These are phyloP conservation scores for Verruconis gallopava DNA, from an alignment of 2,329 filamentous ascomycete genomes.

Conservation along the genomic window DNA sequence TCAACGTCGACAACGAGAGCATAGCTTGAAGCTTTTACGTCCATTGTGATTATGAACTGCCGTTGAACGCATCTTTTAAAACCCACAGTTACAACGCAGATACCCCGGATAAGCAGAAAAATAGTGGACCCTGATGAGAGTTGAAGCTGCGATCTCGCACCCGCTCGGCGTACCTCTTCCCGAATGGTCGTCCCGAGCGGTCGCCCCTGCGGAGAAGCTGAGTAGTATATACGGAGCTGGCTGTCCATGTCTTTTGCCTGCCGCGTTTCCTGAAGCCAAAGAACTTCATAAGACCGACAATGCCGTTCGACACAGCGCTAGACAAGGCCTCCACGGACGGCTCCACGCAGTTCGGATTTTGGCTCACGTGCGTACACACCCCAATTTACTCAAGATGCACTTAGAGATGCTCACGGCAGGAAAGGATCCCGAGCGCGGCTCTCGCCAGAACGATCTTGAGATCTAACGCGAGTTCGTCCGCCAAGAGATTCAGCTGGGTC, in stretches of 20 bases:
- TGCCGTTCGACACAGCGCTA: not conserved
- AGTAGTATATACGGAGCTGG: not conserved
- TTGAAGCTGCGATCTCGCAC: no score
- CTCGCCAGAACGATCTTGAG: slow-evolving; percentile 24
- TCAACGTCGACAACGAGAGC: no score
- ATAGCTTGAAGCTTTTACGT: no score
- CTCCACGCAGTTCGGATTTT: not conserved
- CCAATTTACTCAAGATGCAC: not conserved
- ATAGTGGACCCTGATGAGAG: no score
- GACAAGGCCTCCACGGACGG: not conserved
- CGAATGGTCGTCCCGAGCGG: no score
- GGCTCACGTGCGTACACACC: not conserved
- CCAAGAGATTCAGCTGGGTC: slow-evolving; percentile 23
- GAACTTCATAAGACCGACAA: not conserved
- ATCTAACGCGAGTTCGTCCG: slow-evolving; percentile 10
- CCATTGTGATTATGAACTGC: no score
- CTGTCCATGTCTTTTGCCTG: not conserved
- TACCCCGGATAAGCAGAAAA: no score
- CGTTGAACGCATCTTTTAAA: no score
- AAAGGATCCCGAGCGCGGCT: slow-evolving; percentile 7
- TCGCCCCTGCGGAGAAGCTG: no score
- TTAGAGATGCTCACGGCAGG: not conserved
- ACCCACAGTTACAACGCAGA: no score
- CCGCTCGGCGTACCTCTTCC: no score
- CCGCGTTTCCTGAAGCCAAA: no score